Conservation (phyloP, 176 grass and related monocot genomes). For the Phragmites australis region DNA sequence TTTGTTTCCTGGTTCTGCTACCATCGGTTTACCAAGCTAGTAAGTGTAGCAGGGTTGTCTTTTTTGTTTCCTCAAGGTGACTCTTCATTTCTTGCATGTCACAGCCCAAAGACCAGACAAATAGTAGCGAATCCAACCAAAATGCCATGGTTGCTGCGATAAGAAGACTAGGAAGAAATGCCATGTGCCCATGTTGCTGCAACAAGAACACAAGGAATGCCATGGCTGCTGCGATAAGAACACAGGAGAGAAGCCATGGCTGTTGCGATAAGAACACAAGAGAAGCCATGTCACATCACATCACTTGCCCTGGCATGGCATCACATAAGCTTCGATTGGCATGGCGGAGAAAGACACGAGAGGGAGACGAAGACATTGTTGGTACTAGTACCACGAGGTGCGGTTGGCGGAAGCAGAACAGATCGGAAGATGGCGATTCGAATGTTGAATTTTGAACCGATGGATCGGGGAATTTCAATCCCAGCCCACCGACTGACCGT, state of each 20-base stretch:
- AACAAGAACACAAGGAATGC: not conserved
- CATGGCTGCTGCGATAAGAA: not conserved
- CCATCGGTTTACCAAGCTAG: not conserved
- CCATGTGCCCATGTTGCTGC: too few relatives aligned
- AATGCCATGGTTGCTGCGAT: not conserved
- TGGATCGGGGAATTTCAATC: too few relatives aligned
- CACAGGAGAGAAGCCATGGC: not conserved
- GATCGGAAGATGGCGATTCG: too few relatives aligned
- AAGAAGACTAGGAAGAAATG: not conserved
- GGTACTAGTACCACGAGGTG: conserved; percentile 19
- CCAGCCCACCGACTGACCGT: too few relatives aligned
- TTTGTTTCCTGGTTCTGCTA: conserved; percentile 6
- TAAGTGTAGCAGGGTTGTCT: too few relatives aligned
- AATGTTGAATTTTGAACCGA: too few relatives aligned
- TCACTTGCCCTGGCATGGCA: not conserved
- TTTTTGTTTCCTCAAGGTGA: not conserved
- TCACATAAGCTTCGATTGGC: not conserved
- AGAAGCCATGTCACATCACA: not conserved
- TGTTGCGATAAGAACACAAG: not conserved
- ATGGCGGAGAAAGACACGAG: not conserved
- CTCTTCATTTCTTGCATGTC: not conserved
- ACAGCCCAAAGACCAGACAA: not conserved
- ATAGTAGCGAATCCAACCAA: not conserved
- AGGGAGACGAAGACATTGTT: not conserved
- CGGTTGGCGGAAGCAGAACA: conserved; percentile 4